A percentile compares a stretch with the other conserved stretches of the same genome.
Evolutionary conservation across 169 alveolate genomes (phyloP).

Genomic region (Cyclospora cayetanensis): DNA sequence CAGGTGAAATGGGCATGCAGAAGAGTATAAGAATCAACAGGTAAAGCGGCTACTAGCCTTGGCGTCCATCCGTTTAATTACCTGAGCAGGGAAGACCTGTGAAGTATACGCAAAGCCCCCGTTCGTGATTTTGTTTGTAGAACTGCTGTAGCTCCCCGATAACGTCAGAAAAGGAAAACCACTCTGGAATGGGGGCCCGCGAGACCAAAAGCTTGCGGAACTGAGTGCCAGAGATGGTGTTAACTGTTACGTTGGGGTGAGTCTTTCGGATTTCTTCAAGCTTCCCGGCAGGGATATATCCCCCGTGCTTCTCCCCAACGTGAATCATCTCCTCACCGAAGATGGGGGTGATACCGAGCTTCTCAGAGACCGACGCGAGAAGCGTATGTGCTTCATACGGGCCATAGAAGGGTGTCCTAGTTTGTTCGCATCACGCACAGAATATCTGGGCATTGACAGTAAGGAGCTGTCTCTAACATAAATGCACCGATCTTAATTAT

Average conservation of each 20-base stretch:
- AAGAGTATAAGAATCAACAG: no score
- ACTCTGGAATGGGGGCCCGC: slow-evolving; percentile 70
- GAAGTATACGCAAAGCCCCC: slow-evolving; percentile 74
- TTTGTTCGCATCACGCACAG: not conserved
- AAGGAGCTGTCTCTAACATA: not conserved
- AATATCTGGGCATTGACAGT: no score
- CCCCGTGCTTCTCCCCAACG: slow-evolving; percentile 62
- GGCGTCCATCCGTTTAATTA: no score
- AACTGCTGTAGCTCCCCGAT: slow-evolving; percentile 66
- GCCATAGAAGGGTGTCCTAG: slow-evolving; percentile 74
- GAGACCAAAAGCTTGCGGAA: slow-evolving; percentile 54
- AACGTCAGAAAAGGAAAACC: slow-evolving; percentile 77
- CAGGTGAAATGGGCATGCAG: no score
- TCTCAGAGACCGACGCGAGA: slow-evolving; percentile 42
- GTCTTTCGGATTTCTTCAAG: not conserved
- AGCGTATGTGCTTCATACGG: slow-evolving; percentile 76
- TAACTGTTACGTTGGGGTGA: not conserved
- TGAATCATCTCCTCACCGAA: slow-evolving; percentile 75
- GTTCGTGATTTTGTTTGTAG: slow-evolving; percentile 66
- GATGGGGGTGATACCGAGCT: slow-evolving; percentile 71
- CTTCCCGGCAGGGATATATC: slow-evolving; percentile 8
- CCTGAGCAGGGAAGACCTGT: slow-evolving; percentile 79
- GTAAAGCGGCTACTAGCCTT: no score
- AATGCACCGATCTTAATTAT: not conserved
- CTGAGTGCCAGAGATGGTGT: slow-evolving; percentile 74